These are phyloP conservation scores for Bonia amplexicaulis DNA, from an alignment of 176 grass and related monocot species.

Conservation along the genomic window DNA sequence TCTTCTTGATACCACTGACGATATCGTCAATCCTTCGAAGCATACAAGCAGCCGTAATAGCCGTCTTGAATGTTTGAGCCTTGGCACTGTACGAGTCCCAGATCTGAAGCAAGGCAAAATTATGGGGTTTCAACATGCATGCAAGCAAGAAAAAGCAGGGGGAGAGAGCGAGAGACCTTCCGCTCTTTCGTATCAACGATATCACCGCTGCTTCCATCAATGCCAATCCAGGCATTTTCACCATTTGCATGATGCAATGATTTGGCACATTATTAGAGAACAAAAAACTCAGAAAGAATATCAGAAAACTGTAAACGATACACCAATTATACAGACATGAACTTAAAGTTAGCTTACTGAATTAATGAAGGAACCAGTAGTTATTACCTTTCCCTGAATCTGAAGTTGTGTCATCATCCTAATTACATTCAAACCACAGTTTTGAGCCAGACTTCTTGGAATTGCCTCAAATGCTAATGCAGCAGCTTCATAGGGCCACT, in stretches of 20 bases:
- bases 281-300: background rate
- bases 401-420: slow-evolving; percentile 91
- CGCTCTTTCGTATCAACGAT: slow-evolving; percentile 48
- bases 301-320: background rate
- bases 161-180: background rate
- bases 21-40: slow-evolving; percentile 94
- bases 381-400: slow-evolving; percentile 84
- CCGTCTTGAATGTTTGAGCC: slow-evolving; percentile 90
- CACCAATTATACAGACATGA: no score
- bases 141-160: background rate
- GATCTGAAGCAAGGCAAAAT: slow-evolving; percentile 36
- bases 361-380: background rate
- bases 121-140: background rate
- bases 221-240: slow-evolving; percentile 91
- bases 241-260: slow-evolving; percentile 70
- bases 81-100: slow-evolving; percentile 84
- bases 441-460: slow-evolving; percentile 84
- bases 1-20: slow-evolving; percentile 87
- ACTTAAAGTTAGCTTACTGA: background rate
- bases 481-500: slow-evolving; percentile 99
- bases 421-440: slow-evolving; percentile 91
- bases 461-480: slow-evolving; percentile 95
- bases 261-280: background rate
- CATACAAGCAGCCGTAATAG: slow-evolving; percentile 87
- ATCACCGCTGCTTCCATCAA: slow-evolving; percentile 49